Base-by-base conservation (phyloP, 192 early-diverging fungal genomes). In the Haplosporangium gracile region DNA sequence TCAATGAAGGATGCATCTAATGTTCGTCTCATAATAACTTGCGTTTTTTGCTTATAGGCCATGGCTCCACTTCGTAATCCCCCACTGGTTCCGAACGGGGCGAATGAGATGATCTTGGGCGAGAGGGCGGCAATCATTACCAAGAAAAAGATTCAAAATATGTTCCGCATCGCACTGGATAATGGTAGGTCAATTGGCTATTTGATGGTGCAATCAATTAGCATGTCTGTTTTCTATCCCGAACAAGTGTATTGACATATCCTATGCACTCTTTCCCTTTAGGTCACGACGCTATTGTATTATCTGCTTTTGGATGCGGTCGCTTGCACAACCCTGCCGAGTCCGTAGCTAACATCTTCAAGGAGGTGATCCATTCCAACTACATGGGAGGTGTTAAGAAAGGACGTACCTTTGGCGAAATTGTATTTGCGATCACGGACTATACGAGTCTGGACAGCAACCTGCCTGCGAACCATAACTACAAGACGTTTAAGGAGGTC, bases 241-340 rank as follows among this genome's bases (percentile, higher is more conserved):
- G 40, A 16, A 10, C 7, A 18, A 68, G 11, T 22, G 29, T 40
- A 34, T 26, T 79, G 39, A 26, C 43, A 65, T 65, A 26, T 57
- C n/a, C 38, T 8, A 3, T 70, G 16, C 22, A 18, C 36, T 47
- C 38, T 40, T 53, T 74, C n/a, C 53, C 47, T 51, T 43, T 71
- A 90, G 89, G 87, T 32, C 89, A 90, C 36, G 87, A 90, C 38
- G 80, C 88, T 0, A 90, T 90, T 55, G 89, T 90, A 4, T 51
- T 90, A 11, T 85, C 82, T 11, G 89, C 89, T 26, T 90, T 90
- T 47, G 89, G 89, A 29, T 90, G 89, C 32, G 89, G 89, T 18
- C 82, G 87, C 18, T 55, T 88, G 26, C 73, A 76, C 40, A 90
- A 90, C 42, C 89, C 89, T 51, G 80, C 89, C 20, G 76, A 79